Evolutionary conservation across 2,329 filamentous ascomycete genomes (phyloP).

Genomic region (Lachnellula suecica): DNA sequence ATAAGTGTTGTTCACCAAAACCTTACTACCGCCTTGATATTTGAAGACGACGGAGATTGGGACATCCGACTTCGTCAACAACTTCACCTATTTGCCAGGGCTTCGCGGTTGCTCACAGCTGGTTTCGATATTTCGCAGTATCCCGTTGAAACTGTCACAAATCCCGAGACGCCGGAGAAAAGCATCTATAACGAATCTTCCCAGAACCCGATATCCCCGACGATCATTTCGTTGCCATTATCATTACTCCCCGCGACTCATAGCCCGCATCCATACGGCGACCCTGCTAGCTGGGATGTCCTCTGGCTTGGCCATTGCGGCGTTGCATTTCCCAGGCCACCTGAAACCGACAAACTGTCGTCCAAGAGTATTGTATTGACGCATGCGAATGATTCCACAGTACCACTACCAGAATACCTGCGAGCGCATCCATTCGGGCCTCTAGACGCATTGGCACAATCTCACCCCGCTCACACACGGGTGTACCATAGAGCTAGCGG

Average conservation of each 20-base stretch:
- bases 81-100: slow-evolving; percentile 11
- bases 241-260: neutral
- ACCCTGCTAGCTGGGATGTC: slow-evolving; percentile 17
- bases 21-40: slow-evolving; percentile 39
- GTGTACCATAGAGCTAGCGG: slow-evolving; percentile 17
- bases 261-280: slow-evolving; percentile 12
- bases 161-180: slow-evolving; percentile 23
- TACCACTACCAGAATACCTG: slow-evolving; percentile 16
- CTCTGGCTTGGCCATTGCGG: slow-evolving; percentile 21
- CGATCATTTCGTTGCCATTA: slow-evolving; percentile 9
- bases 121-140: slow-evolving; percentile 2
- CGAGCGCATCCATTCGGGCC: slow-evolving; percentile 21
- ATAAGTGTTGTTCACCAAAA: slow-evolving; percentile 24
- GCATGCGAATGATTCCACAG: slow-evolving; percentile 10
- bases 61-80: slow-evolving; percentile 33
- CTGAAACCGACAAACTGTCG: neutral
- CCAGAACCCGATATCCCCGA: slow-evolving; percentile 8
- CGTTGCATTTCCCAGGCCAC: slow-evolving; percentile 13
- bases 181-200: slow-evolving; percentile 17
- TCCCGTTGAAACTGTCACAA: neutral
- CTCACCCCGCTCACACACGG: slow-evolving; percentile 14
- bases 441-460: slow-evolving; percentile 11
- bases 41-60: slow-evolving; percentile 47
- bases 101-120: slow-evolving; percentile 10
- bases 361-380: slow-evolving; percentile 13